Evolutionary conservation across 208 protist species (phyloP).

Genomic region (Blechomonas ayalai): DNA sequence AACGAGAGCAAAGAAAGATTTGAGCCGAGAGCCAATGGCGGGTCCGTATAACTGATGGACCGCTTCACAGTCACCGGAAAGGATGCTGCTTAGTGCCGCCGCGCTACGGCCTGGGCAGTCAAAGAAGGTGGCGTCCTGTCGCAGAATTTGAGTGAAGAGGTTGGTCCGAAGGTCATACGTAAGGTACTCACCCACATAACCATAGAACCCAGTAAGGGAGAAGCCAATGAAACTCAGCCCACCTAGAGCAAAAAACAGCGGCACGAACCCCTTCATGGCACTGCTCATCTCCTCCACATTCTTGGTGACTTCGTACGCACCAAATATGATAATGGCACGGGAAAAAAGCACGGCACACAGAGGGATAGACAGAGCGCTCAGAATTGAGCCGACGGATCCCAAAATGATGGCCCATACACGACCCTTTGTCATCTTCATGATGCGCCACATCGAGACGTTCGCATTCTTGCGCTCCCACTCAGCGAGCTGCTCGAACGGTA

Average conservation of each 20-base stretch:
- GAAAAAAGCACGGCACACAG: conserved; percentile 11
- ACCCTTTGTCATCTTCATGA: conserved; percentile 5
- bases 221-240: conserved; percentile 5
- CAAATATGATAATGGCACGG: conserved; percentile 9
- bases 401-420: conserved; percentile 13
- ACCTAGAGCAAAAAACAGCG: conserved; percentile 14
- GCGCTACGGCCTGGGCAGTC: conserved; percentile 23
- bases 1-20: conserved; percentile 6
- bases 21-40: conserved; percentile 10
- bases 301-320: conserved; percentile 3
- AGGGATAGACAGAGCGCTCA: conserved; percentile 8
- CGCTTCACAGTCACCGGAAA: conserved; percentile 24
- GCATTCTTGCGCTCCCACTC: conserved; percentile 12
- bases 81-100: conserved; percentile 7
- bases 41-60: conserved; percentile 24
- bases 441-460: conserved; percentile 8
- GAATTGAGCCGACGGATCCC: conserved; percentile 11
- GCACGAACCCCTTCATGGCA: conserved; percentile 5
- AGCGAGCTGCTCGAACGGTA: conserved; percentile 12
- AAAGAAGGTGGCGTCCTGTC: conserved; percentile 33
- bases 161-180: conserved; percentile 11
- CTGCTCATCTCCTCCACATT: conserved; percentile 9
- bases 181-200: conserved; percentile 18
- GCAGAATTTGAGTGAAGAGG: conserved; percentile 18
- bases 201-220: conserved; percentile 16